These are phyloP conservation scores for Lasiosphaeria hispida DNA, from an alignment of 495 filamentous ascomycete genomes.

Conservation along the genomic window DNA sequence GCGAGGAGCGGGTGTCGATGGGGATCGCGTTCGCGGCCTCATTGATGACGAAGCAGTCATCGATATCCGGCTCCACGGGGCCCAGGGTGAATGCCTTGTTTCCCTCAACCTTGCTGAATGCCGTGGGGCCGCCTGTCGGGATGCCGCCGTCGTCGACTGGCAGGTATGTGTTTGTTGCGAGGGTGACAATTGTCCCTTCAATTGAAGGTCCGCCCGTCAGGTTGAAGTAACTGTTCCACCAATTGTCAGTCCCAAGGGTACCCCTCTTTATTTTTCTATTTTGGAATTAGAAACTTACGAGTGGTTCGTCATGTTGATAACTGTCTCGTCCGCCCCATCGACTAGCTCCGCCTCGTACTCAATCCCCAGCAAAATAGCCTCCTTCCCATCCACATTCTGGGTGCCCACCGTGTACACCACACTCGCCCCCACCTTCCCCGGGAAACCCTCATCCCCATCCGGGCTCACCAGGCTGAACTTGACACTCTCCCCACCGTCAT, in stretches of 20 bases:
- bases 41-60: slow-evolving; percentile 86
- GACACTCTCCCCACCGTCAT: slow-evolving; percentile 67
- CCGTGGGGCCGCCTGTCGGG: slow-evolving; percentile 55
- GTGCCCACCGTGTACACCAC: slow-evolving; percentile 76
- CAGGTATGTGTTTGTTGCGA: slow-evolving; percentile 70
- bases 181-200: slow-evolving; percentile 69
- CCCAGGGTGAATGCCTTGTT: slow-evolving; percentile 68
- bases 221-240: slow-evolving; percentile 78
- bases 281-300: slow-evolving; percentile 56
- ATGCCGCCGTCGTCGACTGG: slow-evolving; percentile 69
- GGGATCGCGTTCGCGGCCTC: slow-evolving; percentile 57
- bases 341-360: slow-evolving; percentile 89
- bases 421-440: slow-evolving; percentile 73
- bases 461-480: slow-evolving; percentile 69
- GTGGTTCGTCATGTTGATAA: slow-evolving; percentile 90
- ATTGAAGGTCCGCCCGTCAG: slow-evolving; percentile 65
- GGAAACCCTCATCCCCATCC: slow-evolving; percentile 83
- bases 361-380: slow-evolving; percentile 64
- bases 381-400: slow-evolving; percentile 58
- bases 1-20: slow-evolving; percentile 69
- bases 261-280: too few relatives aligned
- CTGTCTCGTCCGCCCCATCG: slow-evolving; percentile 77
- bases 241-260: not conserved
- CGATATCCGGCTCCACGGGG: slow-evolving; percentile 66
- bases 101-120: slow-evolving; percentile 60